Percentiles rank a stretch among this genome's conserved stretches.
These are phyloP conservation scores for Bretziella fagacearum DNA, from an alignment of 2,329 filamentous ascomycete genomes.

Conservation along the genomic window DNA sequence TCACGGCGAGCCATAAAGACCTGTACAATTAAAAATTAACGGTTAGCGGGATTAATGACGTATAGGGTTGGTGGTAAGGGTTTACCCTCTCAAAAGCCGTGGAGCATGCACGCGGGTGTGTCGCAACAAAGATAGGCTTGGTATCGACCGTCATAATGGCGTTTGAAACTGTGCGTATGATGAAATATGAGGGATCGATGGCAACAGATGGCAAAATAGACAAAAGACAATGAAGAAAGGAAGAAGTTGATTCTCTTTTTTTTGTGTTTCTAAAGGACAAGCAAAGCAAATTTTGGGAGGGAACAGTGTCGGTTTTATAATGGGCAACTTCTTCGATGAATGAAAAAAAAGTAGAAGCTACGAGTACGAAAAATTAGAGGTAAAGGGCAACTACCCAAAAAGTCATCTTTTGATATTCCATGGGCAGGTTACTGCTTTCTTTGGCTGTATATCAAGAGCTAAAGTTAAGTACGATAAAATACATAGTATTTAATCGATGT, in stretches of 20 bases:
- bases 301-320: background rate
- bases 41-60: background rate
- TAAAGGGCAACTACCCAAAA: background rate
- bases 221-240: background rate
- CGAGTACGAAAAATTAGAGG: background rate
- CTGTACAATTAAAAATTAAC: conserved; percentile 26
- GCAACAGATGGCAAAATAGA: conserved; percentile 1
- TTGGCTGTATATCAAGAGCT: background rate
- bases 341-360: background rate
- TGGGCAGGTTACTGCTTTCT: background rate
- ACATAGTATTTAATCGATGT: background rate
- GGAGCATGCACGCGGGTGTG: conserved; percentile 86
- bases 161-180: background rate
- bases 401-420: background rate
- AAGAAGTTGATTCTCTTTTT: background rate
- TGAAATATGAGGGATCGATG: background rate
- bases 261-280: no score
- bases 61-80: background rate
- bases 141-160: conserved; percentile 37
- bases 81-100: conserved; percentile 72
- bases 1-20: conserved; percentile 93
- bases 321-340: background rate
- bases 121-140: conserved; percentile 71
- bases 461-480: no score
- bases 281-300: no score